A percentile compares a stretch with the other conserved stretches of the same genome.
These are phyloP conservation scores for Nepenthes alata DNA, from an alignment of 179 eudicot species.

Conservation along the genomic window DNA sequence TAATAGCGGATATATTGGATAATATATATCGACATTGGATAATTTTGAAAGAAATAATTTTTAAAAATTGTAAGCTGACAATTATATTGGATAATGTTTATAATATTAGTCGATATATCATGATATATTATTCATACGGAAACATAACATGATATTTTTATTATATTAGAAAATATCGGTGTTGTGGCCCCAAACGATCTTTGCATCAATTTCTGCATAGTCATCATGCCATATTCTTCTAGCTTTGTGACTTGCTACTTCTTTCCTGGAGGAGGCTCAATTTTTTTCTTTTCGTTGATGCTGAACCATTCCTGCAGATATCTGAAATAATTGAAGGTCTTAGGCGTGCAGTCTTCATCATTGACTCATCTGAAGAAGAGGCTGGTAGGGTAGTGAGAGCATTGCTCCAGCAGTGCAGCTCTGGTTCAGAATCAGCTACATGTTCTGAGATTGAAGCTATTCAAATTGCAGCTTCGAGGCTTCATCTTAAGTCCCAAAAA, in stretches of 20 bases:
- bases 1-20: too few relatives aligned
- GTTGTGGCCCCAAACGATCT: too few relatives aligned
- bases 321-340: constrained; percentile 38
- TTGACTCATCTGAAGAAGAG: constrained; percentile 59
- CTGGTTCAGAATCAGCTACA: constrained; percentile 27
- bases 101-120: too few relatives aligned
- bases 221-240: not conserved
- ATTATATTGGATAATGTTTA: too few relatives aligned
- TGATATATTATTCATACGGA: too few relatives aligned
- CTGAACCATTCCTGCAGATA: constrained; percentile 35
- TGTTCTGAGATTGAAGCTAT: constrained; percentile 34
- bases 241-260: not conserved
- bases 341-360: constrained; percentile 23
- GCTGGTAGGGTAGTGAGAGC: constrained; percentile 50
- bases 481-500: constrained; percentile 45
- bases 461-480: constrained; percentile 42
- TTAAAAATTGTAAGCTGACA: too few relatives aligned
- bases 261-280: not conserved
- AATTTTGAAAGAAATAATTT: too few relatives aligned
- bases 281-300: not conserved
- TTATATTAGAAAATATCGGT: too few relatives aligned
- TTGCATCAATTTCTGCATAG: too few relatives aligned
- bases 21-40: too few relatives aligned
- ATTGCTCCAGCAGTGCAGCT: constrained; percentile 32
- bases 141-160: too few relatives aligned